Conservation (phyloP, 2,329 filamentous ascomycete genomes). For the Fusarium odoratissimum region DNA sequence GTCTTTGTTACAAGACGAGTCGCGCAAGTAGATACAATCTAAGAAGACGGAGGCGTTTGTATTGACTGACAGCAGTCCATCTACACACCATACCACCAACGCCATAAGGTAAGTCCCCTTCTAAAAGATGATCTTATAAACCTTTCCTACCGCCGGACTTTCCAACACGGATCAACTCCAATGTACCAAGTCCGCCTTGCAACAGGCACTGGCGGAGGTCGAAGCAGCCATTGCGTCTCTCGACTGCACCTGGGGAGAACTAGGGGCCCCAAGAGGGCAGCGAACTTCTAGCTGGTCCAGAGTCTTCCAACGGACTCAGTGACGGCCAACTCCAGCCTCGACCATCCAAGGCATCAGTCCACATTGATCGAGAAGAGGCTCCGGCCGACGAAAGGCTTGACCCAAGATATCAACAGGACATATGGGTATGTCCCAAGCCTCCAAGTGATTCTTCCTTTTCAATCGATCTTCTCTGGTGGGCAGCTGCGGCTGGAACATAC, state of each 20-base stretch:
- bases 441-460: not conserved
- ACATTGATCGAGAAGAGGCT: not conserved
- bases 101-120: not conserved
- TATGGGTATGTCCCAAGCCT: not conserved
- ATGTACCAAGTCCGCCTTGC: not conserved
- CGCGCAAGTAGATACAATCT: too few relatives aligned
- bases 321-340: accelerated
- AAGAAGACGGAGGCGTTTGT: too few relatives aligned
- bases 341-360: not conserved
- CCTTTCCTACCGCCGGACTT: accelerated
- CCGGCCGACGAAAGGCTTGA: accelerated
- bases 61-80: not conserved
- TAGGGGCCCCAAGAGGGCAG: not conserved
- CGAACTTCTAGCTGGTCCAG: not conserved
- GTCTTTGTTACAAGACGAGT: accelerated
- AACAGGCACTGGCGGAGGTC: not conserved
- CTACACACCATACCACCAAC: not conserved
- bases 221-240: not conserved
- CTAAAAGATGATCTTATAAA: not conserved
- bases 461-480: not conserved
- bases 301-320: not conserved
- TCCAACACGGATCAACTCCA: not conserved
- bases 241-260: not conserved
- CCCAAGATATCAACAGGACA: not conserved
- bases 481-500: too few relatives aligned